Base-by-base conservation (phyloP, 495 filamentous ascomycete species). In the Daldinia loculata region DNA sequence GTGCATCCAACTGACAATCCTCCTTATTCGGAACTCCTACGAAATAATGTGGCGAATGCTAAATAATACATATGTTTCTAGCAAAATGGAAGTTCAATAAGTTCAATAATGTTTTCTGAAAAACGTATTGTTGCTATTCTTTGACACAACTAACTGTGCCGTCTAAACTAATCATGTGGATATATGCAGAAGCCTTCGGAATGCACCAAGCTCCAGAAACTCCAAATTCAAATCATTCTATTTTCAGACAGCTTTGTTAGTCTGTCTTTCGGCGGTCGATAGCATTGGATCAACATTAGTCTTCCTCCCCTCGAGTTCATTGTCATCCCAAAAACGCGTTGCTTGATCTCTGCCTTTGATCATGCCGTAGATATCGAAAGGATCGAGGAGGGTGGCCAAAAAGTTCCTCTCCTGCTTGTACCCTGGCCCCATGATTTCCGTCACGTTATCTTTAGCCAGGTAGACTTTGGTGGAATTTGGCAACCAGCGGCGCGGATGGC, bases 391-490 rank as follows among this genome's bases (percentile, higher is more conserved):
- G 0, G 89, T 92, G 4, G 83, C 50, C 32, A 85, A 41, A 48
- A 86, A 84, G 27, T 74, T 76, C 43, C 90, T 77, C 34, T 75
- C 63, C 64, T 92, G 88, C 55, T 86, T 76, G 67, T 87, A 92
- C 2, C 90, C 90, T 3, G 86, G 85, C 0, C 90, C 90, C 48
- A 80, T 80, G 39, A 91, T 75, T 80, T 93, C 91, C 0, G 88
- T 89, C 15, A 85, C 78, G 2, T 90, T 91, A 74, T 93, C 90
- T 63, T 79, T 63, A 0, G 85, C 84, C 4, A 93, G 79, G 72
- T 91, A 92, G 29, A 89, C 82, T 72, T 89, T 90, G 53, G 87
- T 87, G 58, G 85, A 86, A 51, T 80, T 78, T 0, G 91, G 91
- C 52, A 93, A 79, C 66, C 81, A 89, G 27, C 69, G 72, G 69